Base-by-base conservation (phyloP, 495 filamentous ascomycete species). In the Penicillium desertorum region DNA sequence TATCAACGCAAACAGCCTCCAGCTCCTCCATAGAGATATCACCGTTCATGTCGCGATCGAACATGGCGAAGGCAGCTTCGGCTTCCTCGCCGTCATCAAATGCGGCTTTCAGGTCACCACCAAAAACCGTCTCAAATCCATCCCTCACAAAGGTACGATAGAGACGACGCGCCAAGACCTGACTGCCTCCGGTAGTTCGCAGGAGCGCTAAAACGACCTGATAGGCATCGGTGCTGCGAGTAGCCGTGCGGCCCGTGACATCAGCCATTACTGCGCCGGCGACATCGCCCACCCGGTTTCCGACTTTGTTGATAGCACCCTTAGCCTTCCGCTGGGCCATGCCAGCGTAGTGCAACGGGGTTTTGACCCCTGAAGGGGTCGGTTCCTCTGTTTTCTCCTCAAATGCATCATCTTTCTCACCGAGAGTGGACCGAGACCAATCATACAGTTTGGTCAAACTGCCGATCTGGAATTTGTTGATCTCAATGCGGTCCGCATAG, bases 11-110 rank as follows among this genome's bases (percentile, higher is more conserved):
- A 8, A 93, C 91, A 23, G 91, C 84, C 66, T 97, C 93, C 16
- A 98, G 80, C 71, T 97, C 93, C 54, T 95, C 90, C 86, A 96
- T 95, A 7, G 90, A 94, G 43, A 98, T 94, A 68, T 97, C 92
- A 16, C 94, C 94, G 60, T 98, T 98, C 74, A 98, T 83, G 64
- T 98, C 94, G 59, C 92, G 92, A 72, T 98, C 93, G 54, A 97
- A 97, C 81, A 96, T 92, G 52, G 78, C 76, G 59, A 98, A 98
- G 12, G 92, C 92, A 2, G 90, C 88, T 52, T 97, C 91, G 2
- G 92, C 91, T 63, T 97, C 92, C 20, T 96, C 92, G 53, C 84
- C 78, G 39, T 84, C 88, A n/a, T 87, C 82, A 61, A 96, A 97
- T 2, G 89, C 93, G 27, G 81, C 78, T 59, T 84, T 86, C 30